Conservation (phyloP, 257 asterid genomes). For the Phtheirospermum japonicum region DNA sequence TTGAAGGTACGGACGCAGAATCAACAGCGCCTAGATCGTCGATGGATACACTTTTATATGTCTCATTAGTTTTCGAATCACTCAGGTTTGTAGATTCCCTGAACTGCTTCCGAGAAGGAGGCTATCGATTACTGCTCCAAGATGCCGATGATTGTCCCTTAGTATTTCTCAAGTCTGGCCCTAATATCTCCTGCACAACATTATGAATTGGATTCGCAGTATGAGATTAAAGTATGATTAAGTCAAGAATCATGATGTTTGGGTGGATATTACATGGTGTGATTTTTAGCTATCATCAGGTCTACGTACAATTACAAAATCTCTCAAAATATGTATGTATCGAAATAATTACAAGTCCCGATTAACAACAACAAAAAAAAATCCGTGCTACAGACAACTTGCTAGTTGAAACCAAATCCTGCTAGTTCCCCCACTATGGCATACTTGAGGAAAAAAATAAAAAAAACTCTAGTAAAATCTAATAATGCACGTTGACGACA, state of each 20-base stretch:
- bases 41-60: constrained; percentile 51
- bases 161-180: constrained; percentile 56
- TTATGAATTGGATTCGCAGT: constrained; percentile 16
- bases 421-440: no score
- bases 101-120: constrained; percentile 64
- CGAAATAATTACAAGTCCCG: constrained; percentile 4
- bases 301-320: background rate
- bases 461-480: no score
- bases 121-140: constrained; percentile 53
- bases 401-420: no score
- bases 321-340: constrained; percentile 3
- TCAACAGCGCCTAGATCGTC: constrained; percentile 56
- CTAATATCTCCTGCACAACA: constrained; percentile 51
- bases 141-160: constrained; percentile 55
- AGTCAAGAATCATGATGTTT: background rate
- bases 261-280: constrained; percentile 11
- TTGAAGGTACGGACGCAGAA: constrained; percentile 61
- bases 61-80: constrained; percentile 67
- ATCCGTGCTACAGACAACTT: constrained; percentile 8
- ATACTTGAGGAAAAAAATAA: no score
- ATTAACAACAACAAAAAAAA: background rate
- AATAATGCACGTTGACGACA: no score
- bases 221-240: background rate
- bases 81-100: constrained; percentile 48
- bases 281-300: background rate